Evolutionary conservation across 495 filamentous ascomycete genomes (phyloP).

Genomic region (Hypoxylon fuscum): DNA sequence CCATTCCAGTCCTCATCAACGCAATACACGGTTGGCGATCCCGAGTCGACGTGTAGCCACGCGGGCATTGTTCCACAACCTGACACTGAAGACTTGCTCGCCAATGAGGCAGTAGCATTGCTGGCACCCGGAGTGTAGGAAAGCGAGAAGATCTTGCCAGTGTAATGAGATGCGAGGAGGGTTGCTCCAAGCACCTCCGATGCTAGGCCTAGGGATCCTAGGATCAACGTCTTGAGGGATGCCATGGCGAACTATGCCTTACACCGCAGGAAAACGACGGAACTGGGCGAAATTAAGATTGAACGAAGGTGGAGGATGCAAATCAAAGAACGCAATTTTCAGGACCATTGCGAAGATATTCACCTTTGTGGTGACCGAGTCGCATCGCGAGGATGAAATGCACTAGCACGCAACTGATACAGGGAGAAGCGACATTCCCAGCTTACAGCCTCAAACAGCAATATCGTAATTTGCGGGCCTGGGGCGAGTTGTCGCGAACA

Average conservation of each 20-base stretch:
- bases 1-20: constrained; percentile 62
- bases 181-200: constrained; percentile 47
- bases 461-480: constrained; percentile 17
- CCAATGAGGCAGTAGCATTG: constrained; percentile 43
- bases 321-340: constrained; percentile 6
- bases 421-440: constrained; percentile 7
- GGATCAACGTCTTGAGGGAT: constrained; percentile 38
- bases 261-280: constrained; percentile 10
- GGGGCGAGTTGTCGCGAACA: constrained; percentile 33
- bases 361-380: constrained; percentile 29
- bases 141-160: constrained; percentile 52
- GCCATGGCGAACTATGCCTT: constrained; percentile 33
- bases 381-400: constrained; percentile 20
- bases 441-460: constrained; percentile 27
- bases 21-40: constrained; percentile 63
- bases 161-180: constrained; percentile 54
- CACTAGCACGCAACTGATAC: constrained; percentile 13
- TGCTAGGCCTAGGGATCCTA: constrained; percentile 43
- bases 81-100: constrained; percentile 41
- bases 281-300: constrained; percentile 12
- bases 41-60: constrained; percentile 63
- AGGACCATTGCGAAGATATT: constrained; percentile 20
- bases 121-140: constrained; percentile 36
- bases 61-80: constrained; percentile 57
- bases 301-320: constrained; percentile 12